Percentiles rank a stretch among this genome's conserved stretches.
Evolutionary conservation across 805 yeast species (phyloP).

Genomic region (Starmerella sirachaensis): DNA sequence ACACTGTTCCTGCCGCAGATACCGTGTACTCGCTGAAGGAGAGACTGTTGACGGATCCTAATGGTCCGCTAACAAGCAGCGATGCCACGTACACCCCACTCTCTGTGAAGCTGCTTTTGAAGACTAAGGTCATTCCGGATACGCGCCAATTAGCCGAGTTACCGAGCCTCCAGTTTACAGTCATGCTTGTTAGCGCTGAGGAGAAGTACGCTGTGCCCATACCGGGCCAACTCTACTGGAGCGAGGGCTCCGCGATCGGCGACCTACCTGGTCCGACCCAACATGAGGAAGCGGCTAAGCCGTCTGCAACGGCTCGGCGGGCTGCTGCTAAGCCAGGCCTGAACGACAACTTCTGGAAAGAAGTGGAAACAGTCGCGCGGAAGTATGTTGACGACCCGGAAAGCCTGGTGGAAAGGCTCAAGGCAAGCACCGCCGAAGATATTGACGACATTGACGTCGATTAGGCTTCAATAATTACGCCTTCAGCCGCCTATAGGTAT

Average conservation of each 20-base stretch:
- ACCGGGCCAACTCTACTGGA: slow-evolving; percentile 20
- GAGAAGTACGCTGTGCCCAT: slow-evolving; percentile 13
- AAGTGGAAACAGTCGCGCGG: slow-evolving; percentile 15
- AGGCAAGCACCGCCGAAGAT: not conserved
- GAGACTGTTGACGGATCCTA: slow-evolving; percentile 24
- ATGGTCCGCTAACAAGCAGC: slow-evolving; percentile 18
- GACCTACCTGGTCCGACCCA: not conserved
- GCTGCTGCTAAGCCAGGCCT: slow-evolving; percentile 12
- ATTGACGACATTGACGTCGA: not conserved
- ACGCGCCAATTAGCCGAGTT: slow-evolving; percentile 19
- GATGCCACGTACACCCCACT: slow-evolving; percentile 9
- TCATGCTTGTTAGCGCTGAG: slow-evolving; percentile 15
- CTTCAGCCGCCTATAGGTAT: no score
- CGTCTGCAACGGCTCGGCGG: not conserved
- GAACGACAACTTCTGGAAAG: slow-evolving; percentile 19
- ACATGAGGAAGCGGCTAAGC: not conserved
- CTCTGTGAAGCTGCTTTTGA: slow-evolving; percentile 17
- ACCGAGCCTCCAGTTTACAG: slow-evolving; percentile 17
- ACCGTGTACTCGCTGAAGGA: slow-evolving; percentile 26
- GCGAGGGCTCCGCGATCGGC: slow-evolving; percentile 3
- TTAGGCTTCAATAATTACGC: no score
- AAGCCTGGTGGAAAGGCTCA: slow-evolving; percentile 8
- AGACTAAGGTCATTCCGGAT: slow-evolving; percentile 20
- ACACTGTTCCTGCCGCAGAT: slow-evolving; percentile 19
- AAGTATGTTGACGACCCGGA: slow-evolving; percentile 15